Percentiles rank a stretch among this genome's conserved stretches.
Conservation (phyloP, 2,329 filamentous ascomycete species). For the Alternaria tenuissima region DNA sequence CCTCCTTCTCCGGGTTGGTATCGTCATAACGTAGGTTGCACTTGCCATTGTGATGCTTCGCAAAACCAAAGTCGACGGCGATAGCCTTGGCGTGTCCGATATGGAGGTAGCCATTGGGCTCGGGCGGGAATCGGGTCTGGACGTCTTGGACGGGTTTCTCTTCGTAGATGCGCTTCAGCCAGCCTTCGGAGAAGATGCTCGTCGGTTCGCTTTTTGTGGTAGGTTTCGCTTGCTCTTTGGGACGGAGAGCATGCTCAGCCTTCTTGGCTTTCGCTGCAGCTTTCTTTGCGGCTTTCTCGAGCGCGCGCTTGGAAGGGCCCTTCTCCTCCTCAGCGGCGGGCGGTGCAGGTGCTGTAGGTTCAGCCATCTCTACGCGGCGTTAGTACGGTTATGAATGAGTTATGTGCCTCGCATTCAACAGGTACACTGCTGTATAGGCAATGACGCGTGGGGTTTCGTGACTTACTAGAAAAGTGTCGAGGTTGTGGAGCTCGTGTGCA, state of each 20-base stretch:
- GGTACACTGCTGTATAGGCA: not conserved
- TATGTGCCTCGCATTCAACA: not conserved
- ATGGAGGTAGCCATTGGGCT: slow-evolving; percentile 91
- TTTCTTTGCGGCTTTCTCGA: slow-evolving; percentile 60
- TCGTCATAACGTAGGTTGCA: slow-evolving; percentile 87
- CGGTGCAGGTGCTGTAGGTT: slow-evolving; percentile 27
- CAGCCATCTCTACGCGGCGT: slow-evolving; percentile 32
- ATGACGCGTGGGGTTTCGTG: not conserved
- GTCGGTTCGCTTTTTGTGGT: slow-evolving; percentile 39
- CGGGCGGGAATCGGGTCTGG: slow-evolving; percentile 60
- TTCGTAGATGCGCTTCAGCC: slow-evolving; percentile 60
- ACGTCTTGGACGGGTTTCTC: slow-evolving; percentile 59
- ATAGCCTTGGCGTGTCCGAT: slow-evolving; percentile 97
- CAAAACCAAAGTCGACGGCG: slow-evolving; percentile 95
- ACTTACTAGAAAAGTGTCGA: slow-evolving; percentile 8
- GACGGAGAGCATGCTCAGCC: slow-evolving; percentile 53
- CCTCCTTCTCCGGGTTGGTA: slow-evolving; percentile 92
- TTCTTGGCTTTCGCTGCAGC: slow-evolving; percentile 56
- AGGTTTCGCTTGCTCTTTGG: slow-evolving; percentile 49
- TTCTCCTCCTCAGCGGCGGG: slow-evolving; percentile 43
- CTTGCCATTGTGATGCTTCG: slow-evolving; percentile 79
- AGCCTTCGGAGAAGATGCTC: slow-evolving; percentile 59
- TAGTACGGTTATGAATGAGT: not conserved
- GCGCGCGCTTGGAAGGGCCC: slow-evolving; percentile 57
- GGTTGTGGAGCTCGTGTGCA: slow-evolving; percentile 22